These are phyloP conservation scores for Blastobotrys capitulatus DNA, from an alignment of 1,139 yeast species.

Conservation along the genomic window DNA sequence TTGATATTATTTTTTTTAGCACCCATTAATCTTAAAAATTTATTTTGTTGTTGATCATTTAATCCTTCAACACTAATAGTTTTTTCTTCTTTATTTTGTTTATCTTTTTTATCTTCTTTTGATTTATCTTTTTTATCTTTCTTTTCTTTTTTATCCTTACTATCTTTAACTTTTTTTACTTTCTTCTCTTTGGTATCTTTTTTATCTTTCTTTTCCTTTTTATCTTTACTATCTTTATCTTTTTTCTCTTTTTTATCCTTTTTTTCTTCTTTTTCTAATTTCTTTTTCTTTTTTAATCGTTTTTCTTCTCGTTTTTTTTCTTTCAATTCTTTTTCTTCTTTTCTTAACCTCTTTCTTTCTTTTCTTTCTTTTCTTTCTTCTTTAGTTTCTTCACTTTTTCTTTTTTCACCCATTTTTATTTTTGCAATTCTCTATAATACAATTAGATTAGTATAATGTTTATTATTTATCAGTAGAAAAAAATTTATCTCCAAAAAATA, in stretches of 20 bases:
- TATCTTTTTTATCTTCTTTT: constrained; percentile 7
- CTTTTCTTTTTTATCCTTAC: constrained; percentile 14
- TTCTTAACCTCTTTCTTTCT: constrained; percentile 4
- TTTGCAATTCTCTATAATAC: too few species aligned
- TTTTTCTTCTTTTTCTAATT: constrained; percentile 5
- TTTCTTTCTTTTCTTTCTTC: background rate
- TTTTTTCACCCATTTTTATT: constrained; percentile 4
- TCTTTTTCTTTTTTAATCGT: constrained; percentile 1
- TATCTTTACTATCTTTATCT: constrained; percentile 3
- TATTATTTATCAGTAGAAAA: background rate
- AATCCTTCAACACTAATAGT: constrained; percentile 22
- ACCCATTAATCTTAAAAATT: constrained; percentile 26
- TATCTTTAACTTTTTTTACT: constrained; percentile 17
- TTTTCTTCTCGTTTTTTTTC: constrained; percentile 5
- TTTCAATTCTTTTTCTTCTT: constrained; percentile 4
- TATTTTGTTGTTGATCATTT: constrained; percentile 21
- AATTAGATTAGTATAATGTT: too few species aligned
- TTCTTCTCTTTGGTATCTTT: constrained; percentile 10
- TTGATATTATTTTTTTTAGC: constrained; percentile 18
- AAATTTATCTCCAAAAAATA: background rate
- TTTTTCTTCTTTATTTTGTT: constrained; percentile 11
- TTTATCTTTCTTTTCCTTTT: constrained; percentile 8
- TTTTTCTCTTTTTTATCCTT: constrained; percentile 6
- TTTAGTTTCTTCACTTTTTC: constrained; percentile 6
- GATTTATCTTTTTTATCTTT: constrained; percentile 7